Conservation (phyloP, 495 filamentous ascomycete species). For the Podospora bellae-mahoneyi region DNA sequence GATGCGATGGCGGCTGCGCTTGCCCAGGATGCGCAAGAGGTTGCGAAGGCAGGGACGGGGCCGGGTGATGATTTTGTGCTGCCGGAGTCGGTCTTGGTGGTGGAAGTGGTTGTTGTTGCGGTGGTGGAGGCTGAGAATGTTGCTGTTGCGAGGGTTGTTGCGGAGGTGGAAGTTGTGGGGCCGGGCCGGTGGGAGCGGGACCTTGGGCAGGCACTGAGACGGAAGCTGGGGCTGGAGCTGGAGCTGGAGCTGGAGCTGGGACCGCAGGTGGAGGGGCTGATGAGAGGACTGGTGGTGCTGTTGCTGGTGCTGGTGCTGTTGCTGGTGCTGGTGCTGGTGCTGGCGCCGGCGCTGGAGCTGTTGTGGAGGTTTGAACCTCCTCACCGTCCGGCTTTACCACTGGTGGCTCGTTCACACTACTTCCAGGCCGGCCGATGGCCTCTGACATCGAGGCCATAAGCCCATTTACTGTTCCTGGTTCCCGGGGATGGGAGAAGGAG, state of each 20-base stretch:
- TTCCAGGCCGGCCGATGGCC: conserved; percentile 6
- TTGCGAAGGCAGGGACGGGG: conserved; percentile 11
- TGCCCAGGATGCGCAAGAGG: conserved; percentile 5
- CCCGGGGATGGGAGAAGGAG: conserved; percentile 15
- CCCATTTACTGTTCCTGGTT: conserved; percentile 12
- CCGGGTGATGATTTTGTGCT: background rate
- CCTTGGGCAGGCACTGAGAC: background rate
- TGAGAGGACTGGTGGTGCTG: background rate
- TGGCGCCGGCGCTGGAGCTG: background rate
- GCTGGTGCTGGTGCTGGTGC: conserved; percentile 2
- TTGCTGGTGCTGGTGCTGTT: background rate
- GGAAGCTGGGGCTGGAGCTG: conserved; percentile 11
- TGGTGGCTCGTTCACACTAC: conserved; percentile 21
- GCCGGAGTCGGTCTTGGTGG: conserved; percentile 3
- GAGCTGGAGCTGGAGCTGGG: conserved; percentile 3
- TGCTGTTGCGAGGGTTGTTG: conserved; percentile 3
- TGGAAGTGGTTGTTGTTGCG: conserved; percentile 4
- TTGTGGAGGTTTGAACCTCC: background rate
- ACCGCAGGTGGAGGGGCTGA: conserved; percentile 17
- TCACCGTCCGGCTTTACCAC: conserved; percentile 23
- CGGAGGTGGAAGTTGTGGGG: conserved; percentile 5
- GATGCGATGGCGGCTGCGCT: conserved; percentile 2
- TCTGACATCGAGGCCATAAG: background rate
- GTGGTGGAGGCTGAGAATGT: background rate
- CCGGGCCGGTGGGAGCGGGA: background rate